Evolutionary conservation across 2,329 filamentous ascomycete species (phyloP).

Genomic region (Curvularia sp.): DNA sequence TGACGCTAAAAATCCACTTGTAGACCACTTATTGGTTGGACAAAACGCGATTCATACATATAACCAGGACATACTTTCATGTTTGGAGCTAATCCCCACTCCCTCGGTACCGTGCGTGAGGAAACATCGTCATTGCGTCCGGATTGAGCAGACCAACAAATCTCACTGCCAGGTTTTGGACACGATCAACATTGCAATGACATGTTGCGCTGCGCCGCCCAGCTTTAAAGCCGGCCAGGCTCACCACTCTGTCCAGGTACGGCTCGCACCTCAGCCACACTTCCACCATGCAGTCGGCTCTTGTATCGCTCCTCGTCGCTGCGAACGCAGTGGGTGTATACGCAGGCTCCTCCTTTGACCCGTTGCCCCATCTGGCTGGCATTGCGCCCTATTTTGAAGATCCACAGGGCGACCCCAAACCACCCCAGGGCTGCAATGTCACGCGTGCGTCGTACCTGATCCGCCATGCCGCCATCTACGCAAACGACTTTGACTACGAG

Average conservation of each 20-base stretch:
- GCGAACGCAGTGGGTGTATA: constrained; percentile 36
- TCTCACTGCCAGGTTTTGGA: constrained; percentile 4
- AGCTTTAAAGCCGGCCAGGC: constrained; percentile 11
- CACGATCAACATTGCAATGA: constrained; percentile 9
- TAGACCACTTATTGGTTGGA: neutral
- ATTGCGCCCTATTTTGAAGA: constrained; percentile 61
- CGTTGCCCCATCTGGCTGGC: constrained; percentile 59
- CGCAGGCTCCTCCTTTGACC: constrained; percentile 51
- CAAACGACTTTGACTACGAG: constrained; percentile 62
- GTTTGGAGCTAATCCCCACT: neutral
- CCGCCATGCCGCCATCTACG: constrained; percentile 60
- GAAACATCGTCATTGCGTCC: constrained; percentile 27
- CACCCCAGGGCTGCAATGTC: constrained; percentile 61
- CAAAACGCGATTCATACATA: neutral
- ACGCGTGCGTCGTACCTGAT: constrained; percentile 59
- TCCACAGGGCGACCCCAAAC: constrained; percentile 56
- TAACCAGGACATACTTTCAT: neutral
- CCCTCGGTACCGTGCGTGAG: constrained; percentile 17
- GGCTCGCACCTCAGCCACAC: constrained; percentile 14
- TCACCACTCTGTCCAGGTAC: constrained; percentile 15
- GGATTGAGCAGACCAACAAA: constrained; percentile 6
- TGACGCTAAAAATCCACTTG: neutral
- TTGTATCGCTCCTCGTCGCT: constrained; percentile 35
- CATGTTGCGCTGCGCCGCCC: constrained; percentile 10
- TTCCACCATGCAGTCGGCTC: constrained; percentile 26